Percentiles rank a stretch among this genome's conserved stretches.
phyloP scores from a whole-genome alignment of 1,284 basidiomycete species.

The Veloboletus limbatus region DNA sequence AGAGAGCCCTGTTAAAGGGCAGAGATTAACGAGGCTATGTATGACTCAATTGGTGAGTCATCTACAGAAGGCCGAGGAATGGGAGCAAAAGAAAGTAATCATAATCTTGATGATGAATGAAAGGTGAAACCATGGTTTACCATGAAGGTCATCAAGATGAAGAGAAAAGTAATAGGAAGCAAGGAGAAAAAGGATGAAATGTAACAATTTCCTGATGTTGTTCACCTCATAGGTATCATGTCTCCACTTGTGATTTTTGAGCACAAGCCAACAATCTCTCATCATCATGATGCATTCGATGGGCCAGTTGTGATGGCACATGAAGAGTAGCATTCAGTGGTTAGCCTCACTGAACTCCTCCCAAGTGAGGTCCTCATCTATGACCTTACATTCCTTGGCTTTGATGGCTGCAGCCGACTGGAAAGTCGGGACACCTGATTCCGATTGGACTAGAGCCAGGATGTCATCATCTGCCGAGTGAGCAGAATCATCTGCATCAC shows the following conservation, averaged over 20 bases:
- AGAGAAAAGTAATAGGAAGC: too few relatives aligned
- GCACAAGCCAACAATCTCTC: neutral
- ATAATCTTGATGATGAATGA: too few relatives aligned
- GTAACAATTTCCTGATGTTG: too few relatives aligned
- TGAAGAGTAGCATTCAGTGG: neutral
- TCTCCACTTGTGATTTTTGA: neutral
- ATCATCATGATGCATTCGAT: neutral
- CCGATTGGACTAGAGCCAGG: neutral
- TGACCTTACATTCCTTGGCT: neutral
- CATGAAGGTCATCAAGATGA: too few relatives aligned
- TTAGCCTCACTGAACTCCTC: slow-evolving; percentile 4
- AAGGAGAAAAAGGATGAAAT: too few relatives aligned
- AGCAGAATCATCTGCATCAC: neutral
- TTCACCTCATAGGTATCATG: neutral
- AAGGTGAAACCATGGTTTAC: too few relatives aligned
- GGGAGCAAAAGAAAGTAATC: too few relatives aligned
- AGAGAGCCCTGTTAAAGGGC: too few relatives aligned
- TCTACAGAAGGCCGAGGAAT: too few relatives aligned
- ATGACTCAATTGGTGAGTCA: too few relatives aligned
- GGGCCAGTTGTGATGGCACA: neutral
- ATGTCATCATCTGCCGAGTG: fast-evolving
- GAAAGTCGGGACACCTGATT: neutral
- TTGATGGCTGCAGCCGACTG: neutral
- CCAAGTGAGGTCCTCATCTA: neutral
- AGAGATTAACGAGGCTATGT: too few relatives aligned